Conservation (phyloP, 306 rosid genomes). For the Castanea mollissima region DNA sequence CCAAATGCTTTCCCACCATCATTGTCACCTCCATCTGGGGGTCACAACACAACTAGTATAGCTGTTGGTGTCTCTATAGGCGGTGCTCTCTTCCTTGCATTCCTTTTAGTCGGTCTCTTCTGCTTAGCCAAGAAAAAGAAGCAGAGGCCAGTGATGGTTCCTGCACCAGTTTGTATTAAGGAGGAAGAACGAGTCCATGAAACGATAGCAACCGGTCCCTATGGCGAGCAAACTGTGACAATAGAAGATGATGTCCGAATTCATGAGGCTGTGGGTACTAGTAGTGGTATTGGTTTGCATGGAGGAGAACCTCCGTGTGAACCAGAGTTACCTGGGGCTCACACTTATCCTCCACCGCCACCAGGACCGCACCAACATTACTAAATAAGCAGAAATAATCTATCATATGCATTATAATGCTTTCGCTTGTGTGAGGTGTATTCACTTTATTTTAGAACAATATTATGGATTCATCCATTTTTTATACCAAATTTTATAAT, state of each 20-base stretch:
- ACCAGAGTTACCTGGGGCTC: background rate
- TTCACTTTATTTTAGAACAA: too few species aligned
- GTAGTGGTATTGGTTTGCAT: background rate
- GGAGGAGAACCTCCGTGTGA: background rate
- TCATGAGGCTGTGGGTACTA: background rate
- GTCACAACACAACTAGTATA: slow-evolving; percentile 44
- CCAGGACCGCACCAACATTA: background rate
- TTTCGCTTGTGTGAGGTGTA: too few species aligned
- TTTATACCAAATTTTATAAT: too few species aligned
- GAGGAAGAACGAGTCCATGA: slow-evolving; percentile 11
- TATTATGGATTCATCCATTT: too few species aligned
- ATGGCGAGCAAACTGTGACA: background rate
- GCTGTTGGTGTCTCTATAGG: slow-evolving; percentile 55
- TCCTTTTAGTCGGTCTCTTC: slow-evolving; percentile 41
- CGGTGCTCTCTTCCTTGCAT: slow-evolving; percentile 39
- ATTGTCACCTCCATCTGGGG: slow-evolving; percentile 29
- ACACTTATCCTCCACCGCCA: background rate
- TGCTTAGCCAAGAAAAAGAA: slow-evolving; percentile 48
- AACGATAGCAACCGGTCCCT: background rate
- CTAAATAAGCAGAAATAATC: background rate
- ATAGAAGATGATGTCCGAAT: background rate
- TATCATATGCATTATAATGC: too few species aligned
- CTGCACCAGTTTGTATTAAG: slow-evolving; percentile 31
- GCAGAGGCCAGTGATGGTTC: slow-evolving; percentile 37
- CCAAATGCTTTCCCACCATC: slow-evolving; percentile 28